Evolutionary conservation across 805 yeast genomes (phyloP), one percentile per base, ranked within the genome.

Genomic region (Candida chauliodis): DNA sequence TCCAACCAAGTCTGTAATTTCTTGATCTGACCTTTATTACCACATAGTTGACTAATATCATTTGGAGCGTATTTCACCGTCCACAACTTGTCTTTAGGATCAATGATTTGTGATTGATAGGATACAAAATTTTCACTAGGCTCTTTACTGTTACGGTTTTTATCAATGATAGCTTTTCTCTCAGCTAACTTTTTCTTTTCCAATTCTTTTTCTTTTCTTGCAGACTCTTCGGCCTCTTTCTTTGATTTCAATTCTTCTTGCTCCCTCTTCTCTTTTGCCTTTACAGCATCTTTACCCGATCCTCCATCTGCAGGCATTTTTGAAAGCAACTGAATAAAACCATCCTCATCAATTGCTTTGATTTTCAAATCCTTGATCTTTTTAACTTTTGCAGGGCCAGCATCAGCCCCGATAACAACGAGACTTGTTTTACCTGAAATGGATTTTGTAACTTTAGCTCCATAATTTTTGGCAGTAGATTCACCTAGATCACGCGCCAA

Each of bases 281-380:
- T 79, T 41, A 74, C 75, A 0, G 97, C 98, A 3, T 68, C 78
- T 11, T 64, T 84, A n/a, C 95, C 86, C 30, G 75, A 76, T 0
- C 98, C 98, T 19, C 99, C 99, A 46, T 83, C 89, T 2, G 81
- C 81, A 0, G 99, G 98, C 93, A 91, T 85, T 5, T 78, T 75
- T 16, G 68, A 51, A 32, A 93, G 69, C 46, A 93, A 67, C 46
- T 80, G 78, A 28, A 85, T 61, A 49, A 93, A 89, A 0, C 98
- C 98, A 8, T 76, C 85, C 59, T 93, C 95, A 51, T 78, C 81
- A 43, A 91, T 82, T 28, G 95, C 88, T 59, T 90, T 90, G 38
- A 87, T 78, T 6, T 76, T 73, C 46, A 81, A 66, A 37, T 78
- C 76, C 50, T 78, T 81, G 47, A 95, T 91, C 52, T 81, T 86